Conservation (phyloP, 176 grass and related monocot genomes). For the Musa schizocarpa region DNA sequence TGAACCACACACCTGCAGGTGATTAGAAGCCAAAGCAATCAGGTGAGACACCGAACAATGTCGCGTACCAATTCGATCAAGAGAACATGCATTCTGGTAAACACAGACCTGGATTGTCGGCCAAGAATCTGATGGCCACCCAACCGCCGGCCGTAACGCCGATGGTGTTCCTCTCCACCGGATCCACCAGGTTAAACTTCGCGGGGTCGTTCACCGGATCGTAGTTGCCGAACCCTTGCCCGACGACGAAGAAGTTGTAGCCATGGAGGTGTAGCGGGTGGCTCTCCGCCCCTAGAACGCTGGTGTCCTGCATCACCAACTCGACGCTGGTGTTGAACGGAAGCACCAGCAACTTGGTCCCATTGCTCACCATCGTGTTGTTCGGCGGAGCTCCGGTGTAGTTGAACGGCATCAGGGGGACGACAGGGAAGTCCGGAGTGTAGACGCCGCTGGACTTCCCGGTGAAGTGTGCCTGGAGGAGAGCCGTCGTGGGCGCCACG, state of each 20-base stretch:
- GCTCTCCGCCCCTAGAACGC: constrained; percentile 7
- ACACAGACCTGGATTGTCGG: constrained; percentile 1
- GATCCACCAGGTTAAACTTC: constrained; percentile 6
- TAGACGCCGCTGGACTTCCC: constrained; percentile 45
- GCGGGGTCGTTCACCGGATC: background rate
- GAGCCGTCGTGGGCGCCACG: constrained; percentile 38
- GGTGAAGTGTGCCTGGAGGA: constrained; percentile 66
- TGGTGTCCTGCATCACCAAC: constrained; percentile 11
- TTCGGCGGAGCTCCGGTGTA: constrained; percentile 64
- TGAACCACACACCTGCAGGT: constrained; percentile 58
- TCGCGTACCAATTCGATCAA: too few relatives aligned
- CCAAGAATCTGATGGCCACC: constrained; percentile 4
- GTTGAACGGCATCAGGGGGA: constrained; percentile 44
- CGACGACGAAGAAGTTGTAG: constrained; percentile 11
- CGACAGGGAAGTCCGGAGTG: constrained; percentile 40
- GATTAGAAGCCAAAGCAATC: background rate
- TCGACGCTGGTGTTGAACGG: constrained; percentile 54
- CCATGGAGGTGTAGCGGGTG: constrained; percentile 5
- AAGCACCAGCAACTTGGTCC: constrained; percentile 49
- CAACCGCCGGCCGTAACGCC: constrained; percentile 1
- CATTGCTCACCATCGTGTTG: constrained; percentile 54
- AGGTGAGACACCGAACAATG: background rate
- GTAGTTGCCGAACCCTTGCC: constrained; percentile 4
- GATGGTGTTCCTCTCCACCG: constrained; percentile 8
- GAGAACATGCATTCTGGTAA: too few relatives aligned